Evolutionary conservation across 1,284 basidiomycete species (phyloP).

Genomic region (Hemileia vastatrix): DNA sequence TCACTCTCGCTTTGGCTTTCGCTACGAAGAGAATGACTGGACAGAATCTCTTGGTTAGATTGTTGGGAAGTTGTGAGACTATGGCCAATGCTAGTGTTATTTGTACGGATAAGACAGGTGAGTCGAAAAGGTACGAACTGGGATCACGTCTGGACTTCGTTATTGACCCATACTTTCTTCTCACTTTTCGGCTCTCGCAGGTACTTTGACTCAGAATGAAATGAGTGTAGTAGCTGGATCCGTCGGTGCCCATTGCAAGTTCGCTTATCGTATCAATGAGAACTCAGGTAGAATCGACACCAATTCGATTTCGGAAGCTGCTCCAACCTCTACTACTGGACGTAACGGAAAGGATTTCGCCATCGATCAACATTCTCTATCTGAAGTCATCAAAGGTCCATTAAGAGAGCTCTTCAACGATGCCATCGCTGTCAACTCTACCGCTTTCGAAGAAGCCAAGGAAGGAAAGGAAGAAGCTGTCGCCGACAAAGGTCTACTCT

Average conservation of each 20-base stretch:
- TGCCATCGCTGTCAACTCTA: slow-evolving; percentile 84
- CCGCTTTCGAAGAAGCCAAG: slow-evolving; percentile 80
- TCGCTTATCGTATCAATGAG: slow-evolving; percentile 66
- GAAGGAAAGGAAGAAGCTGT: slow-evolving; percentile 57
- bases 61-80: slow-evolving; percentile 91
- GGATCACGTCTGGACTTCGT: slow-evolving; percentile 45
- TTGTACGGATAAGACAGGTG: slow-evolving; percentile 81
- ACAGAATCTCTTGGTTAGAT: slow-evolving; percentile 86
- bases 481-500: too few relatives aligned
- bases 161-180: slow-evolving; percentile 10
- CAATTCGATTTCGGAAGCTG: slow-evolving; percentile 37
- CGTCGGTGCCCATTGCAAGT: slow-evolving; percentile 84
- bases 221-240: slow-evolving; percentile 96
- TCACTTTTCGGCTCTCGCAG: slow-evolving; percentile 33
- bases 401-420: slow-evolving; percentile 68
- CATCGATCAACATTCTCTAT: slow-evolving; percentile 65
- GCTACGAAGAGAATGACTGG: slow-evolving; percentile 95
- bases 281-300: slow-evolving; percentile 67
- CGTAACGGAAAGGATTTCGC: slow-evolving; percentile 59
- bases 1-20: slow-evolving; percentile 90
- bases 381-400: slow-evolving; percentile 55
- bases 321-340: slow-evolving; percentile 2
- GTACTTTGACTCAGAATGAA: slow-evolving; percentile 72
- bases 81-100: slow-evolving; percentile 97
- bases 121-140: too few relatives aligned